Conservation (phyloP, 768 basidiomycete species). For the Xerocomus brunneocitrinus region DNA sequence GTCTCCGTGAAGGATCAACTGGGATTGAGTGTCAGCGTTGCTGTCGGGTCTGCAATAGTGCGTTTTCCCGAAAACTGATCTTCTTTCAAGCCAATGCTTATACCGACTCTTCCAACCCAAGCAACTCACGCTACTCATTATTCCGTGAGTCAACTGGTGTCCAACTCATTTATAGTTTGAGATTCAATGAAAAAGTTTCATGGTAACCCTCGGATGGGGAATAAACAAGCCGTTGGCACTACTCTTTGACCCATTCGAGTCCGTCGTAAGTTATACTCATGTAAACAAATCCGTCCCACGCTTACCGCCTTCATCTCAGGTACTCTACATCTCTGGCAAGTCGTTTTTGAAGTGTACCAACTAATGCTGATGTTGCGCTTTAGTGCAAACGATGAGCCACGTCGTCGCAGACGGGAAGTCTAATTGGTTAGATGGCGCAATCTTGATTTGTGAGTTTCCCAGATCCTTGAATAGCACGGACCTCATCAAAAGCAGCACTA, state of each 20-base stretch:
- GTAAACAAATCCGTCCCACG: background rate
- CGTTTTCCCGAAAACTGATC: constrained; percentile 22
- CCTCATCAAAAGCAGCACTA: constrained; percentile 38
- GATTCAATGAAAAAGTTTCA: constrained; percentile 44
- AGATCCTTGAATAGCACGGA: background rate
- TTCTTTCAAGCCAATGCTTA: background rate
- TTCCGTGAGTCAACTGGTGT: constrained; percentile 51
- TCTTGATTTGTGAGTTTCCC: constrained; percentile 57
- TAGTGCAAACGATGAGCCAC: constrained; percentile 81
- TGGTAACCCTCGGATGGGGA: constrained; percentile 75
- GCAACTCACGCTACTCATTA: constrained; percentile 83
- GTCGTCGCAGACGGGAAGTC: constrained; percentile 78
- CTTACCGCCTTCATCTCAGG: constrained; percentile 19
- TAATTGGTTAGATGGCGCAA: constrained; percentile 80
- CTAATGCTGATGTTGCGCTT: constrained; percentile 5
- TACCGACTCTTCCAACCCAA: constrained; percentile 22
- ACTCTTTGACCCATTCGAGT: constrained; percentile 88
- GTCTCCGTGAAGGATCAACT: constrained; percentile 85
- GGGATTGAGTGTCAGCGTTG: constrained; percentile 78
- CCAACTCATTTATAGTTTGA: background rate
- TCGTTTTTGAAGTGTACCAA: constrained; percentile 33
- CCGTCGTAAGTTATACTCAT: constrained; percentile 43
- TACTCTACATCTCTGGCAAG: constrained; percentile 37
- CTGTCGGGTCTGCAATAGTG: constrained; percentile 75
- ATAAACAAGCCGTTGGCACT: constrained; percentile 75